Conservation (phyloP, 306 rosid genomes). For the Quercus cerris region DNA sequence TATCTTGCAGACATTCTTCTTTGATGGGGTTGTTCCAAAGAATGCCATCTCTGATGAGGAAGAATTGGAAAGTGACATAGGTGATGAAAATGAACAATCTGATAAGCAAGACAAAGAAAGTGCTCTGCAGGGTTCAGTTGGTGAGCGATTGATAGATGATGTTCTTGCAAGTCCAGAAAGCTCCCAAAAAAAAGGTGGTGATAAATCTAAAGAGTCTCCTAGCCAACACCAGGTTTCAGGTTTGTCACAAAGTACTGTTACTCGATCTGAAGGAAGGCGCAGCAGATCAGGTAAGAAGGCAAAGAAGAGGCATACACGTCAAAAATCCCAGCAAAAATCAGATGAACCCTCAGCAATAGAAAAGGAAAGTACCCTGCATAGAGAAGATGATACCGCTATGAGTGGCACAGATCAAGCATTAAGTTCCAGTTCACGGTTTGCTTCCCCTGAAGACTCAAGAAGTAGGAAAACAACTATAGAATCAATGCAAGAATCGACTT, state of each 20-base stretch:
- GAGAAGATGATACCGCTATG: constrained; percentile 84
- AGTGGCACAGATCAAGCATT: constrained; percentile 93
- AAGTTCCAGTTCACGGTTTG: constrained; percentile 75
- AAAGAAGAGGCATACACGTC: constrained; percentile 82
- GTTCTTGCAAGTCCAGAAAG: constrained; percentile 52
- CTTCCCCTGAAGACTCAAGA: constrained; percentile 75
- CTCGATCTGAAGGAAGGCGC: constrained; percentile 78
- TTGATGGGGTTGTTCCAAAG: constrained; percentile 75
- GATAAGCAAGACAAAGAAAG: constrained; percentile 57
- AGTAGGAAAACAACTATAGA: constrained; percentile 79
- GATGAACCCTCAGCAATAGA: constrained; percentile 55
- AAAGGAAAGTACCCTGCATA: constrained; percentile 70
- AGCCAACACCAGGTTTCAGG: constrained; percentile 65
- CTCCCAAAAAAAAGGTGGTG: constrained; percentile 58
- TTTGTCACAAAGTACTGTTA: constrained; percentile 57
- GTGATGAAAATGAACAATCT: constrained; percentile 60
- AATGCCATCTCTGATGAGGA: constrained; percentile 76
- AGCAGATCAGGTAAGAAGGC: constrained; percentile 93
- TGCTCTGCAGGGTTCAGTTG: constrained; percentile 47
- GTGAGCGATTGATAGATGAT: constrained; percentile 58
- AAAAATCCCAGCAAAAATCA: constrained; percentile 66
- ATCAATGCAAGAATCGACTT: constrained; percentile 59
- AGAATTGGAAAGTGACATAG: constrained; percentile 61
- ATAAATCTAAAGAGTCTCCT: constrained; percentile 51
- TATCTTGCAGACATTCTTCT: constrained; percentile 78